Evolutionary conservation across 2,329 filamentous ascomycete genomes (phyloP).

Genomic region (Dothideomycetes sp.): DNA sequence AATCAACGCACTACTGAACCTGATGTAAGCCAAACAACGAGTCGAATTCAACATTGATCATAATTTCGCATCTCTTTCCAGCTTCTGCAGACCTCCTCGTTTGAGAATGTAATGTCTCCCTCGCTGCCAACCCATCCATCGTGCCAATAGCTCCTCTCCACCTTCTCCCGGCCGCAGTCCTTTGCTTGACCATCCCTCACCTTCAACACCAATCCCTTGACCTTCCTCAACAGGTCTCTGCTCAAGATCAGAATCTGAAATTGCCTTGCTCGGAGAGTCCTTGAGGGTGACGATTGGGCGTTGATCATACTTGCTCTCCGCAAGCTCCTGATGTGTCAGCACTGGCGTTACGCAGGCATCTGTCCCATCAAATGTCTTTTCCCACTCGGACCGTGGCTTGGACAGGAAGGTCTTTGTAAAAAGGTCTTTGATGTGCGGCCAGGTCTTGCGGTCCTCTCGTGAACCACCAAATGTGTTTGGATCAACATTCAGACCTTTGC

Average conservation of each 20-base stretch:
- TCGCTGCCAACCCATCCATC: slow-evolving; percentile 69
- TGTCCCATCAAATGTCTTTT: slow-evolving; percentile 72
- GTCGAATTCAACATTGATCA: too few species aligned
- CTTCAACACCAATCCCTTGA: slow-evolving; percentile 54
- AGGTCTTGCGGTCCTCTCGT: slow-evolving; percentile 50
- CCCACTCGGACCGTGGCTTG: slow-evolving; percentile 71
- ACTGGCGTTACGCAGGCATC: slow-evolving; percentile 93
- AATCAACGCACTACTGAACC: too few species aligned
- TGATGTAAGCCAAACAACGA: too few species aligned
- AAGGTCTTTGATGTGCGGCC: slow-evolving; percentile 53
- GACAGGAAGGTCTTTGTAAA: slow-evolving; percentile 55
- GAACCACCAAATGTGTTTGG: slow-evolving; percentile 32
- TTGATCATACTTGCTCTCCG: slow-evolving; percentile 54
- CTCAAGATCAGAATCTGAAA: slow-evolving; percentile 38
- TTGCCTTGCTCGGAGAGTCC: slow-evolving; percentile 56
- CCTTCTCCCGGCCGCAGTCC: slow-evolving; percentile 56
- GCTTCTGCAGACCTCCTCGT: slow-evolving; percentile 47
- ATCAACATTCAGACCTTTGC: slow-evolving; percentile 55
- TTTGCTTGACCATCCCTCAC: slow-evolving; percentile 54
- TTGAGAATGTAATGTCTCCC: slow-evolving; percentile 60
- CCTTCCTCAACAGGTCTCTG: slow-evolving; percentile 36
- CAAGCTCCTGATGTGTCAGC: slow-evolving; percentile 61
- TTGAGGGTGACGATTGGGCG: slow-evolving; percentile 58
- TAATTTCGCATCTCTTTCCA: slow-evolving; percentile 7
- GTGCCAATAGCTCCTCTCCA: slow-evolving; percentile 55